Base-by-base conservation (phyloP, 1,284 basidiomycete species). In the Ustilago bromivora region DNA sequence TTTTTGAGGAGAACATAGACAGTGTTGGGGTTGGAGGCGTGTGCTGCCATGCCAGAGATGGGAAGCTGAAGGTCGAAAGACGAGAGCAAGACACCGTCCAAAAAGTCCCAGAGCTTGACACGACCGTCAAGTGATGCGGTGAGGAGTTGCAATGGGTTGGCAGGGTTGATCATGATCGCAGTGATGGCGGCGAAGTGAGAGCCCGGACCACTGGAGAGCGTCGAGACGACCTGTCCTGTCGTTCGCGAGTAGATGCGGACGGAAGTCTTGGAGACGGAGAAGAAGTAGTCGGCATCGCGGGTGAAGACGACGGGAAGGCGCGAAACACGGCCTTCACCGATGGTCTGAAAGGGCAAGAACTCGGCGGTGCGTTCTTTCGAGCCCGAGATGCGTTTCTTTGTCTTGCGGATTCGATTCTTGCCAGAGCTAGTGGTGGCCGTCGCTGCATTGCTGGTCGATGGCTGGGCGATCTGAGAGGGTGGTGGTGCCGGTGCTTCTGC, bases 51-150 rank as follows among this genome's bases (percentile, higher is more conserved):
- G 77, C 91, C 90, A 64, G 91, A 89, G 76, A 97, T 92, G 6
- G 94, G 91, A 67, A 92, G 90, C 49, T 89, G 89, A 51, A 85
- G 63, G 55, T 81, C 72, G 51, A 85, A 71, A 10, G 70, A 76
- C 74, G 92, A 91, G 63, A 98, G 88, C 15, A 97, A 88, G 4
- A 90, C 88, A 1, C 92, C 95, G 75, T 98, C 95, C 59, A 96
- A 88, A 86, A 93, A 96, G 87, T 98, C 95, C 96, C 96, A 98
- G 12, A 96, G 88, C 85, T 94, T 91, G 77, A 98, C 87, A 32
- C 89, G 90, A 12, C 96, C 96, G 81, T 96, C 93, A 61, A 92
- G 86, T 2, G 94, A 94, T 36, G 91, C 91, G 10, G 94, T 95
- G 79, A 98, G 90, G 66, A 98, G 88, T 86, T 98, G 96, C 71